Conservation (phyloP, 805 yeast species). For the Pichia pseudocactophila region DNA sequence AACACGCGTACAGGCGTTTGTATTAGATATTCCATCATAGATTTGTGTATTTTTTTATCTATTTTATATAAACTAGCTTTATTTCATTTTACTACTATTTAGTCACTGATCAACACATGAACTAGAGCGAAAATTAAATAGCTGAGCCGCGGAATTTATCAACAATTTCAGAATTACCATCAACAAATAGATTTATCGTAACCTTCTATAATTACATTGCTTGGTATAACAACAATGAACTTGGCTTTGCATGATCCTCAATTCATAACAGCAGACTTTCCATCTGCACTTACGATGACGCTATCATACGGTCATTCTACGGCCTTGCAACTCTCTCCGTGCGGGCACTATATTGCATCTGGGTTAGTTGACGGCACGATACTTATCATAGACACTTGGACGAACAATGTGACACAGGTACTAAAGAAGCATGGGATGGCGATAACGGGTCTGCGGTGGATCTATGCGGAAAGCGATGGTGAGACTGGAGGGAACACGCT, state of each 20-base stretch:
- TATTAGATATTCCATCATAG: too few relatives aligned
- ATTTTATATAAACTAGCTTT: too few relatives aligned
- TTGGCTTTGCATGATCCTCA: constrained; percentile 81
- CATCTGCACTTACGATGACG: constrained; percentile 71
- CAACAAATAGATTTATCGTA: neutral
- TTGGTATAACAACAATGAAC: constrained; percentile 42
- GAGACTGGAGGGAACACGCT: constrained; percentile 33
- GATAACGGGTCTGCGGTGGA: constrained; percentile 68
- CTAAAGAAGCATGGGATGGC: constrained; percentile 62
- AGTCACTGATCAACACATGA: too few relatives aligned
- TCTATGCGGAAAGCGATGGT: constrained; percentile 30
- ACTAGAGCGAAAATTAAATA: too few relatives aligned
- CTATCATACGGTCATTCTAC: constrained; percentile 60
- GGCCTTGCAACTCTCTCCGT: constrained; percentile 55
- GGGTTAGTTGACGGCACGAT: constrained; percentile 71
- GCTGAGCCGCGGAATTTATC: too few relatives aligned
- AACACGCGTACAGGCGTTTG: neutral
- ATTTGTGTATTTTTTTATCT: too few relatives aligned
- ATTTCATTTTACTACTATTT: too few relatives aligned
- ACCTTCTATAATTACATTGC: too few relatives aligned
- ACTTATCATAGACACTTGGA: constrained; percentile 64
- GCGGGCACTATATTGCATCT: constrained; percentile 81
- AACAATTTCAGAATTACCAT: too few relatives aligned
- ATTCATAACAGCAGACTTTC: constrained; percentile 84
- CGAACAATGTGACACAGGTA: constrained; percentile 47